phyloP scores from a whole-genome alignment of 371 early-diverging fungal genomes.

The Mucor racemosus region DNA sequence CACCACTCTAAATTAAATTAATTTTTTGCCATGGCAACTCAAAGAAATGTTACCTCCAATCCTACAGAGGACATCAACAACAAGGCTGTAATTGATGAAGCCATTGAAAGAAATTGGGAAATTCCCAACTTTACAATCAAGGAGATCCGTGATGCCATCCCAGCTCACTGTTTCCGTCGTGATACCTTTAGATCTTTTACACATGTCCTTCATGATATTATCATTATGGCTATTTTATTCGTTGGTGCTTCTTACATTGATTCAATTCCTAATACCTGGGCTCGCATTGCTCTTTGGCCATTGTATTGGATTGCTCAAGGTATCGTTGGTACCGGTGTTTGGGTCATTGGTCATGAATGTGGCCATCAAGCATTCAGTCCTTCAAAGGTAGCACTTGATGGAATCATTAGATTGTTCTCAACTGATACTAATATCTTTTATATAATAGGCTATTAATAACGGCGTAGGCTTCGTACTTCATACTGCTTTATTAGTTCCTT shows the following conservation, averaged over 20 bases:
- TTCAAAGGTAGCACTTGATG: slow-evolving; percentile 45
- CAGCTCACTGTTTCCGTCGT: slow-evolving; percentile 87
- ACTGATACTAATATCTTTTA: not conserved
- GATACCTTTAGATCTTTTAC: slow-evolving; percentile 70
- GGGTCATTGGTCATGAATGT: slow-evolving; percentile 91
- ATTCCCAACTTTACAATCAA: slow-evolving; percentile 83
- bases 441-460: slow-evolving; percentile 66
- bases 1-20: slow-evolving; percentile 9
- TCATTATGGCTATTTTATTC: slow-evolving; percentile 61
- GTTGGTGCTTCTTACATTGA: slow-evolving; percentile 74
- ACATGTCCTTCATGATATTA: slow-evolving; percentile 74
- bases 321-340: slow-evolving; percentile 81
- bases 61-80: slow-evolving; percentile 1
- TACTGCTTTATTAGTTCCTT: slow-evolving; percentile 84
- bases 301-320: slow-evolving; percentile 83
- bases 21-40: slow-evolving; percentile 27
- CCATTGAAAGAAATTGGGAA: slow-evolving; percentile 59
- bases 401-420: slow-evolving; percentile 4
- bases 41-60: slow-evolving; percentile 22
- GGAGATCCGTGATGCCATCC: slow-evolving; percentile 84
- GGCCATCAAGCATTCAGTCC: slow-evolving; percentile 87
- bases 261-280: slow-evolving; percentile 44
- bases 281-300: slow-evolving; percentile 71
- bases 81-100: slow-evolving; percentile 33
- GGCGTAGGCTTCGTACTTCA: slow-evolving; percentile 84